Conservation (phyloP, 2,329 filamentous ascomycete species). For the Rhynchosporium agropyri region DNA sequence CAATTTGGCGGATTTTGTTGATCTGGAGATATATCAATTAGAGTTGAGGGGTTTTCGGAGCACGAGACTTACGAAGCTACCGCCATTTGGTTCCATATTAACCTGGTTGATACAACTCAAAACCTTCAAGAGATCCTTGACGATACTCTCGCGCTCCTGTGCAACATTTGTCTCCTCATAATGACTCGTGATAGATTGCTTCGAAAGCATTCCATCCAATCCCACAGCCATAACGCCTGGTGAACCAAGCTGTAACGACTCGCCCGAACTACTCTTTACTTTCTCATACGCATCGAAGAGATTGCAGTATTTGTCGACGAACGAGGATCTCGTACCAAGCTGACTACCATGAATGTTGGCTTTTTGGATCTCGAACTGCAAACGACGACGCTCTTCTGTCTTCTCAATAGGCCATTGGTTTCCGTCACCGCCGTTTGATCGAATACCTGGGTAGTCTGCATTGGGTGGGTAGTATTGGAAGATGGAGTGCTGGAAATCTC, state of each 20-base stretch:
- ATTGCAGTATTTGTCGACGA: slow-evolving; percentile 84
- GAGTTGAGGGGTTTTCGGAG: neutral
- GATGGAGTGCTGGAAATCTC: slow-evolving; percentile 45
- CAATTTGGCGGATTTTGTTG: slow-evolving; percentile 83
- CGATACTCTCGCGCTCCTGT: slow-evolving; percentile 77
- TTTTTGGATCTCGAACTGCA: slow-evolving; percentile 89
- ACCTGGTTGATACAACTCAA: slow-evolving; percentile 78
- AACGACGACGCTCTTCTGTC: slow-evolving; percentile 48
- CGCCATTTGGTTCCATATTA: slow-evolving; percentile 76
- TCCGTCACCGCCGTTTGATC: slow-evolving; percentile 40
- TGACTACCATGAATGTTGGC: slow-evolving; percentile 86
- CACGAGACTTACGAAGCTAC: slow-evolving; percentile 58
- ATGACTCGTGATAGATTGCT: slow-evolving; percentile 47
- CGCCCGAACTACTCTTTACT: slow-evolving; percentile 22
- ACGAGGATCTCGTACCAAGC: slow-evolving; percentile 78
- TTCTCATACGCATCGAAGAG: slow-evolving; percentile 67
- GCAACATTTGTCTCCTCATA: slow-evolving; percentile 57
- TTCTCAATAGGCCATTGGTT: slow-evolving; percentile 22
- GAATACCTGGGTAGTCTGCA: slow-evolving; percentile 44
- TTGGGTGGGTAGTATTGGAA: slow-evolving; percentile 55
- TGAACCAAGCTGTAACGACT: slow-evolving; percentile 26
- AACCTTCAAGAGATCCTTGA: slow-evolving; percentile 75
- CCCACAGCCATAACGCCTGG: slow-evolving; percentile 37
- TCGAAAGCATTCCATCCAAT: slow-evolving; percentile 40
- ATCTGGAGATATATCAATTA: slow-evolving; percentile 48